Evolutionary conservation across 2,329 filamentous ascomycete genomes (phyloP).

Genomic region (Fusarium scirpi): DNA sequence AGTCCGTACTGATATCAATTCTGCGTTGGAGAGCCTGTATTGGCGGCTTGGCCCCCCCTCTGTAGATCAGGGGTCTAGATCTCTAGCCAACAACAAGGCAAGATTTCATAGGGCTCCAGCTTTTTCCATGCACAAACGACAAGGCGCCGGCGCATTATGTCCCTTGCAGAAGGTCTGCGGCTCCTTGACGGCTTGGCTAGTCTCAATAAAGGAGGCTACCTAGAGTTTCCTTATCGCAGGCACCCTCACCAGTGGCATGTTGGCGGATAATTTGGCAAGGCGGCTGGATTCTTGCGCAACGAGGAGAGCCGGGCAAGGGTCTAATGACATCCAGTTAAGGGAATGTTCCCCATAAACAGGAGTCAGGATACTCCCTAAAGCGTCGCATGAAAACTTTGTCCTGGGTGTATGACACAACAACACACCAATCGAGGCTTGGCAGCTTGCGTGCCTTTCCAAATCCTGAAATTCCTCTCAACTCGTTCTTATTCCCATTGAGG

Average conservation of each 20-base stretch:
- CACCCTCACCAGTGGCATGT: slow-evolving; percentile 8
- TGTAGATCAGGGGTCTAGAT: slow-evolving; percentile 45
- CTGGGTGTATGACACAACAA: slow-evolving; percentile 21
- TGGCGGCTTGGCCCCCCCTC: slow-evolving; percentile 38
- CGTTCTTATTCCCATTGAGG: slow-evolving; percentile 26
- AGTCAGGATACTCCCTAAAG: slow-evolving; percentile 5
- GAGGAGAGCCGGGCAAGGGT: slow-evolving; percentile 6
- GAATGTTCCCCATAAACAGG: slow-evolving; percentile 6
- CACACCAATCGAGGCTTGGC: slow-evolving; percentile 7
- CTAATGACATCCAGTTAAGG: slow-evolving; percentile 3
- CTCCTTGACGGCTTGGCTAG: slow-evolving; percentile 35
- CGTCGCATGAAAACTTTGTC: slow-evolving; percentile 26
- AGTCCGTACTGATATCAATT: not conserved
- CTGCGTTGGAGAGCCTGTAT: slow-evolving; percentile 12
- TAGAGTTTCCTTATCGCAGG: slow-evolving; percentile 19
- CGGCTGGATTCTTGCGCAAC: slow-evolving; percentile 16
- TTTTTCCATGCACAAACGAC: slow-evolving; percentile 42
- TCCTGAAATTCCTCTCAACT: slow-evolving; percentile 4
- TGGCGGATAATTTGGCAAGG: slow-evolving; percentile 24
- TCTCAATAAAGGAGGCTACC: slow-evolving; percentile 24
- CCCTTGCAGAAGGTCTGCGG: slow-evolving; percentile 46
- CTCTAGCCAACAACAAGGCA: slow-evolving; percentile 39
- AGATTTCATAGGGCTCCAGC: slow-evolving; percentile 45
- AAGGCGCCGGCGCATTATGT: slow-evolving; percentile 35
- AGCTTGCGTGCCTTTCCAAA: slow-evolving; percentile 15